phyloP scores from a whole-genome alignment of 345 rosid genomes.

The Iberis pinnata region DNA sequence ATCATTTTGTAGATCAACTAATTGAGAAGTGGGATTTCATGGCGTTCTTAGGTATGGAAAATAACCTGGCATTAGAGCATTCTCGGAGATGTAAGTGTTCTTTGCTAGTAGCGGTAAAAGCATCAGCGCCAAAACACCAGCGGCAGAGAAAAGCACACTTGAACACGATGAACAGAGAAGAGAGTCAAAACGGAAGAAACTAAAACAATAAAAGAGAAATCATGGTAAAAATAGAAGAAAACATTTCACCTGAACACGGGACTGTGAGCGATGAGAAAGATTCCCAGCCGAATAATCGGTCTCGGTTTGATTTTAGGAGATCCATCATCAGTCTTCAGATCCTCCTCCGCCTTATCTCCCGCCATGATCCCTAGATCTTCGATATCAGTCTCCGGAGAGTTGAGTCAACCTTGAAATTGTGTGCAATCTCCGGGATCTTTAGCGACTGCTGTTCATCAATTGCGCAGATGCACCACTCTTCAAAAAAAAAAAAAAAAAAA shows the following conservation, averaged over 20 bases:
- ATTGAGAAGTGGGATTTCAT: background rate
- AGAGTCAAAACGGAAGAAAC: background rate
- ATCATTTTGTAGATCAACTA: background rate
- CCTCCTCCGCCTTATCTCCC: conserved; percentile 2
- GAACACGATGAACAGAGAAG: conserved; percentile 12
- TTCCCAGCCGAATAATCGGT: conserved; percentile 77
- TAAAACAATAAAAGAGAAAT: background rate
- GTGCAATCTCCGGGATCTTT: conserved; percentile 41
- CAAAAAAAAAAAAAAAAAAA: too few species aligned
- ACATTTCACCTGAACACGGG: conserved; percentile 48
- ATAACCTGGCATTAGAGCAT: conserved; percentile 93
- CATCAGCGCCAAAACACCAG: conserved; percentile 70
- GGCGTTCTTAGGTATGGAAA: background rate
- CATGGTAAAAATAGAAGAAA: background rate
- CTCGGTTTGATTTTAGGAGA: conserved; percentile 42
- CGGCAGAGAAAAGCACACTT: conserved; percentile 67
- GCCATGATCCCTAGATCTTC: conserved; percentile 24
- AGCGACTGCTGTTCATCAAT: too few species aligned
- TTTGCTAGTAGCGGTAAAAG: conserved; percentile 77
- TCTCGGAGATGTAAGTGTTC: conserved; percentile 94
- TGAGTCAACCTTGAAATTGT: background rate
- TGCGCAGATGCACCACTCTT: too few species aligned
- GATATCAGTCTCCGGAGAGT: conserved; percentile 10
- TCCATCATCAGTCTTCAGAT: conserved; percentile 15
- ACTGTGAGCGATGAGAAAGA: conserved; percentile 72